Evolutionary conservation across 768 basidiomycete species (phyloP).

Genomic region (Leccinum ochraceum): DNA sequence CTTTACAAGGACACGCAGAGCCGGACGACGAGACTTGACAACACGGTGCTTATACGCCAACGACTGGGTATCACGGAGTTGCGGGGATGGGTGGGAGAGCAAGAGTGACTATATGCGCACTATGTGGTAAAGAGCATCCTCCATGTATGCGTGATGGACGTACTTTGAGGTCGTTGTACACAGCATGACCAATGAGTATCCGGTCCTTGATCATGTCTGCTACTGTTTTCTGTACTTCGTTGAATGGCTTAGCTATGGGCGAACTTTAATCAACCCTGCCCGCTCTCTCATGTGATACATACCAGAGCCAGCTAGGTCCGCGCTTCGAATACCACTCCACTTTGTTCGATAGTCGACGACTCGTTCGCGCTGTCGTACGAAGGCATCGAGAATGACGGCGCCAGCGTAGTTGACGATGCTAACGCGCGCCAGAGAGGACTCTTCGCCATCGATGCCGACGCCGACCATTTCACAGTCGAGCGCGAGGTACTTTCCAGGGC

Average conservation of each 20-base stretch:
- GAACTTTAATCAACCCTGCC: background rate
- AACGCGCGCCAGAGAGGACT: slow-evolving; percentile 18
- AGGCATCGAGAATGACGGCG: slow-evolving; percentile 74
- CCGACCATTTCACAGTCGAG: slow-evolving; percentile 71
- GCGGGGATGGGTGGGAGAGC: slow-evolving; percentile 65
- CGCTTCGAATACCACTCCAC: slow-evolving; percentile 79
- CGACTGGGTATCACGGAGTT: slow-evolving; percentile 70
- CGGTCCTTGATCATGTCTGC: slow-evolving; percentile 74
- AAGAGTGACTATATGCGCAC: slow-evolving; percentile 49
- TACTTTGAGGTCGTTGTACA: slow-evolving; percentile 87
- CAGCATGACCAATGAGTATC: slow-evolving; percentile 87
- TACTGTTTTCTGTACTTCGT: slow-evolving; percentile 76
- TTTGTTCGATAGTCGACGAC: slow-evolving; percentile 94
- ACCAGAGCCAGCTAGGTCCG: slow-evolving; percentile 71
- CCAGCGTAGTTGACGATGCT: slow-evolving; percentile 85
- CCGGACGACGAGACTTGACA: slow-evolving; percentile 63
- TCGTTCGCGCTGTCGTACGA: slow-evolving; percentile 81
- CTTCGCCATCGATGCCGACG: slow-evolving; percentile 13
- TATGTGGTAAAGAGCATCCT: background rate
- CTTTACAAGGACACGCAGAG: slow-evolving; percentile 76
- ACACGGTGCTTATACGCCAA: slow-evolving; percentile 61
- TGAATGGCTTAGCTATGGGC: slow-evolving; percentile 68
- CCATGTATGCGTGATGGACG: background rate
- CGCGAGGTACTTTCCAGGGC: slow-evolving; percentile 74
- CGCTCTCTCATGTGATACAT: slow-evolving; percentile 6